Conservation (phyloP, 805 yeast genomes). For the Spathaspora girioi region DNA sequence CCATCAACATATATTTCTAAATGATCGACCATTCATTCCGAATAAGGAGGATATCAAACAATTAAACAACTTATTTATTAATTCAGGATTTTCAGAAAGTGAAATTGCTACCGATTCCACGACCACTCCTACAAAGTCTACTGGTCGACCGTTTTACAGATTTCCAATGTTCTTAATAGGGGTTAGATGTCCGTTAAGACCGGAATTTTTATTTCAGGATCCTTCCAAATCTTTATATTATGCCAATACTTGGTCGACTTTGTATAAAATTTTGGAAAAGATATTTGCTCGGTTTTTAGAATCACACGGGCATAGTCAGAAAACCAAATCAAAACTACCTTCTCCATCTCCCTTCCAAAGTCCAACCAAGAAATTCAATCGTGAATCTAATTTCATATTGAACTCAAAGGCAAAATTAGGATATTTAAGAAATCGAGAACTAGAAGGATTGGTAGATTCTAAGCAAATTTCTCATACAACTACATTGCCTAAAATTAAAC, state of each 20-base stretch:
- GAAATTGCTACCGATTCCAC: not conserved
- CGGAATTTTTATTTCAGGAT: conserved; percentile 39
- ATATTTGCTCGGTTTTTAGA: conserved; percentile 5
- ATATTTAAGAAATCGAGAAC: conserved; percentile 2
- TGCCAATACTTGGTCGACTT: not conserved
- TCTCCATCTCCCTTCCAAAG: conserved; percentile 2
- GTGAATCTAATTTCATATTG: conserved; percentile 3
- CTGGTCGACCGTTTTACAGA: conserved; percentile 26
- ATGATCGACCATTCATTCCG: conserved; percentile 29
- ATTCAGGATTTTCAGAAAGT: conserved; percentile 15
- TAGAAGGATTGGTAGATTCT: conserved; percentile 1
- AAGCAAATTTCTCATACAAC: not conserved
- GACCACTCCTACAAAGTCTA: conserved; percentile 3
- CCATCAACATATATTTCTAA: conserved; percentile 45
- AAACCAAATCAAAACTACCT: not conserved
- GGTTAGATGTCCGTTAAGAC: conserved; percentile 19
- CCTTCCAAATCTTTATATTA: conserved; percentile 3
- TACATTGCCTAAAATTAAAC: not conserved
- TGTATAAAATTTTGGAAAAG: conserved; percentile 4
- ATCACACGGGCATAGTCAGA: conserved; percentile 2
- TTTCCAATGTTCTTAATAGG: conserved; percentile 39
- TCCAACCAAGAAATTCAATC: conserved; percentile 1
- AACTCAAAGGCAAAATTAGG: conserved; percentile 4
- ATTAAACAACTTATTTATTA: conserved; percentile 20
- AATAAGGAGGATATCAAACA: conserved; percentile 9